Evolutionary conservation across 176 grass and related monocot genomes (phyloP), one percentile per base, ranked within the genome.

Genomic region (Raddia distichophylla): DNA sequence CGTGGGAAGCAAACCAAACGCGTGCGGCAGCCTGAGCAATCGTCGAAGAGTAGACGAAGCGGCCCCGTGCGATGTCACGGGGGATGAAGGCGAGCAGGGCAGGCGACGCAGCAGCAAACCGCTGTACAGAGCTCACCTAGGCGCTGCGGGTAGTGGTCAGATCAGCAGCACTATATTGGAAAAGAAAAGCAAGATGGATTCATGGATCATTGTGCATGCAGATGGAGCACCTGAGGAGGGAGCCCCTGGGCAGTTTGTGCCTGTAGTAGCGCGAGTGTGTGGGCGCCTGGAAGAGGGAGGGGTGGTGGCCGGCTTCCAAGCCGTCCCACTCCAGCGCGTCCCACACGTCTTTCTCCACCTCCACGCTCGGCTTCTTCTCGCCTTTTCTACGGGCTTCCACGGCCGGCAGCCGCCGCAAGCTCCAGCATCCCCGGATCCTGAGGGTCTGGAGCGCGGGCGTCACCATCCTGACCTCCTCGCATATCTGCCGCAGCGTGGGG

Each of bases 261-360:
- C 47, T 82, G 79, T 77, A 82, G 79, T 57, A 17, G 2, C 22
- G 20, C 0, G 49, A 82, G 79, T 82, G 79, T 13, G 52, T 1
- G 0, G 47, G 64, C 0, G 16, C 10, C 57, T 87, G 54, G 37
- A 56, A 82, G 48, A 64, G 79, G 47, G 15, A 6, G 0, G 40
- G 79, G 49, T 55, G 17, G 49, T 78, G 65, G 0, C 0, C 5
- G 2, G 10, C 20, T 5, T 32, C 16, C 43, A 49, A 3, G 20
- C 66, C 8, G 5, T 71, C 79, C 73, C 65, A 87, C 64, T 82
- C 57, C 0, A 77, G 37, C 2, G 79, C 37, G 1, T 77, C 79
- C 86, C 86, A 83, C 37, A 78, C 64, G 12, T 87, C 86, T 40
- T 83, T 72, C 80, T 87, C 79, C 0, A 82, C 35, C 58, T 77